Conservation (phyloP, 2,329 filamentous ascomycete genomes). For the Helotiales sp. region DNA sequence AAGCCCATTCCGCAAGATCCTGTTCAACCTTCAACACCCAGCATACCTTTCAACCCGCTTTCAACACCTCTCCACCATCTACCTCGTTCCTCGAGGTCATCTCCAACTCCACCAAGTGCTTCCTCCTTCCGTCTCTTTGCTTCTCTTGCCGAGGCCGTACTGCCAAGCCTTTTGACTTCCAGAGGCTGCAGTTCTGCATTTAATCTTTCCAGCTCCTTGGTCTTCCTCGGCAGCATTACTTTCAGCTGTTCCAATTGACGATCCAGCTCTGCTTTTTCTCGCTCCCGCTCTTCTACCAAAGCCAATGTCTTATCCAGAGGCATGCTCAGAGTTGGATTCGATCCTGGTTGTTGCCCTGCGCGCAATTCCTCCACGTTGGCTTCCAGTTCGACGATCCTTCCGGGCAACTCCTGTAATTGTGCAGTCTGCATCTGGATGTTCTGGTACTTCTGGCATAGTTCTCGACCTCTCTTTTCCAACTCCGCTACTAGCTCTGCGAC, state of each 20-base stretch:
- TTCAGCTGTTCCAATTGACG: constrained; percentile 64
- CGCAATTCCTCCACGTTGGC: constrained; percentile 47
- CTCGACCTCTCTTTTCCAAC: constrained; percentile 64
- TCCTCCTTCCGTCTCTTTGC: constrained; percentile 68
- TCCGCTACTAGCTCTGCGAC: constrained; percentile 72
- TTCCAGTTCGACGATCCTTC: constrained; percentile 50
- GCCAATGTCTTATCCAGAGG: constrained; percentile 58
- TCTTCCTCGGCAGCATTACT: constrained; percentile 63
- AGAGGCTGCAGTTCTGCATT: constrained; percentile 67
- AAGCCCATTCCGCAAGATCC: background rate
- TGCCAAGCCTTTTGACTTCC: constrained; percentile 65
- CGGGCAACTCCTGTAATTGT: constrained; percentile 52
- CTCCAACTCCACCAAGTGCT: constrained; percentile 63
- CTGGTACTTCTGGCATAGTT: constrained; percentile 57
- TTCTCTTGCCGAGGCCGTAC: constrained; percentile 67
- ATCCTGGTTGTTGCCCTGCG: constrained; percentile 42
- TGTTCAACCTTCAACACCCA: constrained; percentile 51
- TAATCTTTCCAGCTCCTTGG: constrained; percentile 65
- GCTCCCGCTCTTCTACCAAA: constrained; percentile 51
- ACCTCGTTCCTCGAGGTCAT: constrained; percentile 74
- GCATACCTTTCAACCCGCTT: constrained; percentile 57
- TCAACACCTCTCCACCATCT: constrained; percentile 76
- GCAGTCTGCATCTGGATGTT: constrained; percentile 48
- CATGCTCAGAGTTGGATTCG: constrained; percentile 50
- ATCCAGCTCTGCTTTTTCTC: constrained; percentile 56